These are phyloP conservation scores for Globisporangium barbulae DNA, from an alignment of 352 stramenopile genomes.

Conservation along the genomic window DNA sequence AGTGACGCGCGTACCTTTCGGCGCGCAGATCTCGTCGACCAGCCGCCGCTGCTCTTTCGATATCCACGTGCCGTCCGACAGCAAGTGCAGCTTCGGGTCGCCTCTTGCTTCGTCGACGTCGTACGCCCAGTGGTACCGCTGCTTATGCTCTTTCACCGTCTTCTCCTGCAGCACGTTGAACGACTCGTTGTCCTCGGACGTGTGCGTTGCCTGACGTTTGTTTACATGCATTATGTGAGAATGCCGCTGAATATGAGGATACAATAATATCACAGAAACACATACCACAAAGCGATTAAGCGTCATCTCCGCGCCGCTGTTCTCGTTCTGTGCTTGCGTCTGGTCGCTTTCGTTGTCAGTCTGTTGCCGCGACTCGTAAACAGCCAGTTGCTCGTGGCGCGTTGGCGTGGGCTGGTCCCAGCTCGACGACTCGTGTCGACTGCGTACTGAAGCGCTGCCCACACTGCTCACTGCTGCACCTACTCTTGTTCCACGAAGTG, in stretches of 20 bases:
- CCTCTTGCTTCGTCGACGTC: constrained; percentile 46
- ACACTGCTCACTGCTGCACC: neutral
- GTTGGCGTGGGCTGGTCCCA: constrained; percentile 67
- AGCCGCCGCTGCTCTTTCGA: constrained; percentile 56
- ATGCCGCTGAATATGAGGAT: neutral
- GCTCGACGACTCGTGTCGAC: constrained; percentile 20
- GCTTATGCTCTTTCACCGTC: constrained; percentile 56
- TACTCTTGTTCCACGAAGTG: constrained; percentile 15
- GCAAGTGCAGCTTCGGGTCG: constrained; percentile 66
- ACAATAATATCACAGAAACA: neutral
- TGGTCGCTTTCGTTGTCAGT: neutral
- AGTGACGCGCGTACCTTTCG: constrained; percentile 36
- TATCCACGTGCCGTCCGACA: constrained; percentile 72
- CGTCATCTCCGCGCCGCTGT: constrained; percentile 29
- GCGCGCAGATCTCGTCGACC: constrained; percentile 52
- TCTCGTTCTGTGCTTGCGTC: constrained; percentile 2
- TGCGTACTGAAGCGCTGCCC: constrained; percentile 20
- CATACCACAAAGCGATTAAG: constrained; percentile 71
- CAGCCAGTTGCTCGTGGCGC: constrained; percentile 1
- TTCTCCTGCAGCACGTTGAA: constrained; percentile 80
- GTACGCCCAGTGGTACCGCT: constrained; percentile 78
- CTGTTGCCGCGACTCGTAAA: constrained; percentile 1
- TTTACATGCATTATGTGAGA: neutral
- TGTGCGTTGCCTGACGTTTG: constrained; percentile 54
- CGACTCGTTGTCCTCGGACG: constrained; percentile 81